Evolutionary conservation across 75 land plant species (phyloP).

Genomic region (Cunninghamia lanceolata): DNA sequence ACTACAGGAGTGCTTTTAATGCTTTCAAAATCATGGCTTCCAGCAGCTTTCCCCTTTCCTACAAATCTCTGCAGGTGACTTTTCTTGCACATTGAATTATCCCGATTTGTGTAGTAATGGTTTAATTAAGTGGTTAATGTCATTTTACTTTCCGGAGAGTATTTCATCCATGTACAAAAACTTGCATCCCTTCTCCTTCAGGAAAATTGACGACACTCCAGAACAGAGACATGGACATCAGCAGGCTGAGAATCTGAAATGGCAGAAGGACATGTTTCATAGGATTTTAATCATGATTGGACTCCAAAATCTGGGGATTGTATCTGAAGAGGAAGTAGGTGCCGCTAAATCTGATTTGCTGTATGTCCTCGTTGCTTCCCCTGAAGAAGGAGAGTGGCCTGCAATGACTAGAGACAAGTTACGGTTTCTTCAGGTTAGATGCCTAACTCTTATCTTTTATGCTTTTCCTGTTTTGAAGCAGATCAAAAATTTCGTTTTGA

Average conservation of each 20-base stretch:
- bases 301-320: slow-evolving; percentile 69
- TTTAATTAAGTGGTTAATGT: neutral
- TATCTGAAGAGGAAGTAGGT: slow-evolving; percentile 43
- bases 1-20: neutral
- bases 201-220: slow-evolving; percentile 30
- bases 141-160: slow-evolving; percentile 24
- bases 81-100: neutral
- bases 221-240: slow-evolving; percentile 49
- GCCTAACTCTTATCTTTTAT: neutral
- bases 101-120: neutral
- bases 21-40: neutral
- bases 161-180: slow-evolving; percentile 64
- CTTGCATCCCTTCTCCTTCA: slow-evolving; percentile 45
- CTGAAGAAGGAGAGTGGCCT: slow-evolving; percentile 52
- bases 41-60: neutral
- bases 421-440: slow-evolving; percentile 74
- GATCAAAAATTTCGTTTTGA: too few species aligned
- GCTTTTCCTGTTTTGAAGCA: too few species aligned
- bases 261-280: slow-evolving; percentile 92
- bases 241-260: slow-evolving; percentile 74
- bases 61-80: slow-evolving; percentile 1
- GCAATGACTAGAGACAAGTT: slow-evolving; percentile 72
- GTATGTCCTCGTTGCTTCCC: slow-evolving; percentile 44
- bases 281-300: slow-evolving; percentile 60
- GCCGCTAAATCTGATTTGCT: slow-evolving; percentile 49